phyloP scores from a whole-genome alignment of 2,329 filamentous ascomycete genomes.

The Pseudogymnoascus sp. region DNA sequence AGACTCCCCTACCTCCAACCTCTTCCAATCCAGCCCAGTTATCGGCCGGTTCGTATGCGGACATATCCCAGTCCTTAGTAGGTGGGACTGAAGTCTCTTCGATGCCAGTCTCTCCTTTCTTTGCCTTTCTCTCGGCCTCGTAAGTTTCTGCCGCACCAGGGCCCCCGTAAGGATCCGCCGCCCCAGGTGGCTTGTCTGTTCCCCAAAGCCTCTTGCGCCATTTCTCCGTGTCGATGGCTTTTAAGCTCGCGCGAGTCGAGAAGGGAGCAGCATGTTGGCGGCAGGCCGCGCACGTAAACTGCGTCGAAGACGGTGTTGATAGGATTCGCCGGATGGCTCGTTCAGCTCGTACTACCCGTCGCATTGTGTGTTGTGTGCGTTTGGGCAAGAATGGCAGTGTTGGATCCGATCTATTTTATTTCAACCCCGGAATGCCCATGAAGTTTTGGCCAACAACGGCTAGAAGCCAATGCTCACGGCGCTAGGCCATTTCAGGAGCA shows the following conservation, averaged over 20 bases:
- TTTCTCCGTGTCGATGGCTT: slow-evolving; percentile 33
- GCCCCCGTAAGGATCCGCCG: slow-evolving; percentile 40
- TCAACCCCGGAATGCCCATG: background rate
- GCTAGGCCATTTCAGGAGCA: background rate
- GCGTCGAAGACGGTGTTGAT: background rate
- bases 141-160: slow-evolving; percentile 22
- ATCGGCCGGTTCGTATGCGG: slow-evolving; percentile 37
- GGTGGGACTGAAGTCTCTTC: background rate
- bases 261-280: slow-evolving; percentile 22
- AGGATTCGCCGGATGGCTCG: background rate
- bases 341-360: slow-evolving; percentile 1
- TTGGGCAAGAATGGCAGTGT: background rate
- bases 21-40: slow-evolving; percentile 46
- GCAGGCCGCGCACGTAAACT: slow-evolving; percentile 22
- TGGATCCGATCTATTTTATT: background rate
- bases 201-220: slow-evolving; percentile 43
- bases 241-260: slow-evolving; percentile 22
- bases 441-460: slow-evolving; percentile 7
- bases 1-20: slow-evolving; percentile 43
- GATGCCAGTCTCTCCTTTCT: background rate
- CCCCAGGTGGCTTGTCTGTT: slow-evolving; percentile 40
- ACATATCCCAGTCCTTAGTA: slow-evolving; percentile 10
- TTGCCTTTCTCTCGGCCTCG: slow-evolving; percentile 24
- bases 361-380: slow-evolving; percentile 3
- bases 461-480: background rate